Evolutionary conservation across 2,329 filamentous ascomycete genomes (phyloP).

Genomic region (Hypoxylon sp.): DNA sequence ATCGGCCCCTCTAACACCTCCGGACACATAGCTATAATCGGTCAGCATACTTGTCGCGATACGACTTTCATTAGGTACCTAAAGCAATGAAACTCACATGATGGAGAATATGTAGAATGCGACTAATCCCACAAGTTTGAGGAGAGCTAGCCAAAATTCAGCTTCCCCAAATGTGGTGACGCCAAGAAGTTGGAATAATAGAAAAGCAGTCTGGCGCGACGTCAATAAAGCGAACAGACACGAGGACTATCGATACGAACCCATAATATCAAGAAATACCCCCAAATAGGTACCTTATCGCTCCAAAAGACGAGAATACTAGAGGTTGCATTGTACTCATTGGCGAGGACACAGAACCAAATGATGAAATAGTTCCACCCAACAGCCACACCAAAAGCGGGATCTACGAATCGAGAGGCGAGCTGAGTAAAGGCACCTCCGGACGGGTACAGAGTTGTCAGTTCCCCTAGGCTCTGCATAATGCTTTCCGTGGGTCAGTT

Average conservation of each 20-base stretch:
- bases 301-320: slow-evolving; percentile 68
- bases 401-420: slow-evolving; percentile 79
- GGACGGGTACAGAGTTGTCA: slow-evolving; percentile 80
- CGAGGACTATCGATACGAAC: too few relatives aligned
- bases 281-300: slow-evolving; percentile 73
- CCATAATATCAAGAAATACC: slow-evolving; percentile 82
- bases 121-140: slow-evolving; percentile 78
- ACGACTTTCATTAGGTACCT: too few relatives aligned
- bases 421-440: slow-evolving; percentile 80
- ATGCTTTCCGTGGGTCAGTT: slow-evolving; percentile 60
- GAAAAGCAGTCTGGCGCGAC: slow-evolving; percentile 65
- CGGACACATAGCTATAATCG: slow-evolving; percentile 71
- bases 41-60: slow-evolving; percentile 40
- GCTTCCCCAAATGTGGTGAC: slow-evolving; percentile 83
- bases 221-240: slow-evolving; percentile 19
- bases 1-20: slow-evolving; percentile 73
- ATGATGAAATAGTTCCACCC: slow-evolving; percentile 82
- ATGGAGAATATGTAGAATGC: slow-evolving; percentile 83
- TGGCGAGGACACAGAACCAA: slow-evolving; percentile 68
- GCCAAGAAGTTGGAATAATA: slow-evolving; percentile 77
- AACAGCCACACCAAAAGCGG: slow-evolving; percentile 76
- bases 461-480: slow-evolving; percentile 81
- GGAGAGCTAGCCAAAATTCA: slow-evolving; percentile 82
- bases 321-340: slow-evolving; percentile 79
- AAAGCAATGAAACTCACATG: slow-evolving; percentile 60